Evolutionary conservation across 75 land plant genomes (phyloP).

Genomic region (Sequoiadendron giganteum): DNA sequence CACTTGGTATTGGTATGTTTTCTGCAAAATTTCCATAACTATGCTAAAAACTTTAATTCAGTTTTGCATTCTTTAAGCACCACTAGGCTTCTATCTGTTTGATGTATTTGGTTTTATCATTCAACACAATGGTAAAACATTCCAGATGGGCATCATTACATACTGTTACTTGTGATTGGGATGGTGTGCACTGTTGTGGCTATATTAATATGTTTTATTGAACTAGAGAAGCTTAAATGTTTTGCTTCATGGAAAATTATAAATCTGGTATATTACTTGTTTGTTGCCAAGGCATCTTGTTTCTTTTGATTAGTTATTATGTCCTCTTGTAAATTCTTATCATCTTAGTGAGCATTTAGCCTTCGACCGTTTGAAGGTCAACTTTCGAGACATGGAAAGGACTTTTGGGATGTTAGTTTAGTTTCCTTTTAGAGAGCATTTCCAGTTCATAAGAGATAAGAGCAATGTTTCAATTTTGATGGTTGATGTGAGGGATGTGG

Average conservation of each 20-base stretch:
- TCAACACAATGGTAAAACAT: not conserved
- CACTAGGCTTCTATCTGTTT: not conserved
- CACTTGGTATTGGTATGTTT: slow-evolving; percentile 81
- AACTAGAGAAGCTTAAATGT: not conserved
- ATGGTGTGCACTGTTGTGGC: not conserved
- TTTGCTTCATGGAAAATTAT: not conserved
- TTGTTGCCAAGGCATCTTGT: not conserved
- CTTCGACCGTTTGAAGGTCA: not conserved
- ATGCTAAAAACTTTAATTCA: not conserved
- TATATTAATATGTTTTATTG: not conserved
- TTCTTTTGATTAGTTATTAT: slow-evolving; percentile 1
- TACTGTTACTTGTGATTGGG: not conserved
- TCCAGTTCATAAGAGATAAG: not conserved
- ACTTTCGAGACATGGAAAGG: not conserved
- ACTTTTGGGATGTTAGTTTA: not conserved
- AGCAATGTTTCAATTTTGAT: not conserved
- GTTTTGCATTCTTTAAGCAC: not conserved
- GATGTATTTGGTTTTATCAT: not conserved
- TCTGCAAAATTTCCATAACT: slow-evolving; percentile 4
- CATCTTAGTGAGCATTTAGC: not conserved
- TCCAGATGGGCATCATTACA: not conserved
- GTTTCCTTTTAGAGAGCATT: not conserved
- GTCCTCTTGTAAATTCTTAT: not conserved
- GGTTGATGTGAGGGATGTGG: not conserved
- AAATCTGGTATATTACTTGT: not conserved